These are phyloP conservation scores for Abelmoschus esculentus DNA, from an alignment of 345 rosid genomes.

Conservation along the genomic window DNA sequence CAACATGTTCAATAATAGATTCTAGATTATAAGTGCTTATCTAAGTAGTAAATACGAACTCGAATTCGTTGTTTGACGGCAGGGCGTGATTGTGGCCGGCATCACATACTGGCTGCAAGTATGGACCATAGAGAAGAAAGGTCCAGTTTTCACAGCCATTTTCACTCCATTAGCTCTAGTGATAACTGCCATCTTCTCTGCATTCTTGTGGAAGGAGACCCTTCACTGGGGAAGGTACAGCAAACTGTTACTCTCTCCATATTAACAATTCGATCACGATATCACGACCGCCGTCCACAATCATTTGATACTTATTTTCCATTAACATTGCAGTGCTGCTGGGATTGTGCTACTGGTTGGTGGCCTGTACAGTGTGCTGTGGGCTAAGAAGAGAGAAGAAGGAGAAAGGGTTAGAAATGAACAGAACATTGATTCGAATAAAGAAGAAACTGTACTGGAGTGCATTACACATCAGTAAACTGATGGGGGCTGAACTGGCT, in stretches of 20 bases:
- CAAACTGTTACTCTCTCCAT: neutral
- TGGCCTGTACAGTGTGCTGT: slow-evolving; percentile 69
- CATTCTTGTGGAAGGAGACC: slow-evolving; percentile 59
- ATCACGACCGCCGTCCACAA: neutral
- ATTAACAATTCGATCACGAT: neutral
- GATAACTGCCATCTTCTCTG: slow-evolving; percentile 59
- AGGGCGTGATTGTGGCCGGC: slow-evolving; percentile 73
- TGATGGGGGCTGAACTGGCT: slow-evolving; percentile 7
- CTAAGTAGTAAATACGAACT: neutral
- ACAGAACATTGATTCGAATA: slow-evolving; percentile 19
- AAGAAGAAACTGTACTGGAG: slow-evolving; percentile 29
- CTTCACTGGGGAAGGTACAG: slow-evolving; percentile 65
- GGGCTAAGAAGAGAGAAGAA: slow-evolving; percentile 76
- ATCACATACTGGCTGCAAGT: slow-evolving; percentile 79
- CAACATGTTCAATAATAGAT: neutral
- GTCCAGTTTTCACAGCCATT: slow-evolving; percentile 72
- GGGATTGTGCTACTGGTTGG: slow-evolving; percentile 66
- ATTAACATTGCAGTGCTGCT: slow-evolving; percentile 42
- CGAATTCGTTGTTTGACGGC: neutral
- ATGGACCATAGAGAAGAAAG: slow-evolving; percentile 79
- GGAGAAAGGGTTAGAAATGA: slow-evolving; percentile 11
- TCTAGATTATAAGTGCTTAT: neutral
- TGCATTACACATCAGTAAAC: slow-evolving; percentile 21
- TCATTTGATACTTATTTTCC: neutral
- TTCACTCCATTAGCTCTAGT: slow-evolving; percentile 80